Evolutionary conservation across 371 early-diverging fungal species (phyloP), one percentile per base, ranked within the genome.

Genomic region (Mortierella sp.): DNA sequence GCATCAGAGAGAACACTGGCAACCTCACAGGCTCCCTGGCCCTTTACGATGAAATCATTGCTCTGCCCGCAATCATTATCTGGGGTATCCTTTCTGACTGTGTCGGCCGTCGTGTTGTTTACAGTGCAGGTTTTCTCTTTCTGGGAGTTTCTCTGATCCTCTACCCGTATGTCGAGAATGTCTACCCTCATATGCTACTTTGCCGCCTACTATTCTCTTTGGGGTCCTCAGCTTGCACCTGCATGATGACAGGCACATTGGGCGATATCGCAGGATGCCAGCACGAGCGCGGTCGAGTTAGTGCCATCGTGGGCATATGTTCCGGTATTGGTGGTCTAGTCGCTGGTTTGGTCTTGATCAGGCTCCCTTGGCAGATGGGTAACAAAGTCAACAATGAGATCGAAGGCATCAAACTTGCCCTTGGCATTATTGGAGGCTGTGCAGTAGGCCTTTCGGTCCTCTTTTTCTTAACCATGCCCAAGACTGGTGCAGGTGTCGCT

Each of bases 221-320:
- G 20, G 96, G 96, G 12, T 89, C 93, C 5, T 87, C 94, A 11
- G 93, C 93, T 0, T 83, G 88, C 8, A 88, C 90, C 4, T 77
- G 91, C 28, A 95, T 96, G 96, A 87, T 92, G 87, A 87, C 90
- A 1, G 90, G 88, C 14, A 84, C 87, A 43, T 72, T 90, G 64
- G 83, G 87, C 24, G 90, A 91, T 74, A 80, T 87, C 2, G 85
- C 87, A 1, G 84, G 86, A 35, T 85, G 86, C 0, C 67, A 61
- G n/a, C 68, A 67, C 11, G 83, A 86, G 40, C 87, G 88, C 49
- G 90, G 88, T 14, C 69, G 87, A 28, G 85, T 87, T 4, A 85
- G 89, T 40, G 90, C 87, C 0, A 64, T 89, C 28, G 86, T 89
- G 24, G 90, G 90, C 32, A 83, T 87, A 57, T 83, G 85, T 35